Evolutionary conservation across 768 basidiomycete species (phyloP), one percentile per base, ranked within the genome.

Genomic region (Boletus rubescentipes): DNA sequence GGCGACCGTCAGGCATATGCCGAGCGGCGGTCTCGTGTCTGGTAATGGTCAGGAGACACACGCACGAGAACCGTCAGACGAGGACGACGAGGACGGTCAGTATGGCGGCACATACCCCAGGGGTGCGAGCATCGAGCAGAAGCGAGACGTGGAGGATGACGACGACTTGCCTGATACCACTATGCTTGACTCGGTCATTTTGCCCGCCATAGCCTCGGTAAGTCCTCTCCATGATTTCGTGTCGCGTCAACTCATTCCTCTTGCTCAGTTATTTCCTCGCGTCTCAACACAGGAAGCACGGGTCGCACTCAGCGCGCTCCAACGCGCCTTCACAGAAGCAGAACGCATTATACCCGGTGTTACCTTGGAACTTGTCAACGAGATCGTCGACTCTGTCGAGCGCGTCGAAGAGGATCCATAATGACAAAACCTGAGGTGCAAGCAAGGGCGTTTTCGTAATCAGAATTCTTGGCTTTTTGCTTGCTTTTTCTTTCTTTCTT

Each of bases 341-440:
- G 97, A 99, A 74, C 80, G 90, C 55, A 87, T 93, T 51, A 97
- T 98, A 61, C 97, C 97, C 9, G 97, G 97, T 5, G 86, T 99
- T 30, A 91, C 93, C 21, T 76, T 90, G 73, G 96, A 96, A 55
- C 79, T 98, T 45, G 90, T 97, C 49, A 90, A 92, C 65, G 95
- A 97, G 73, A 93, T 94, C 59, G 91, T 93, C 21, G 91, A 94
- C 68, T 92, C 91, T 14, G 91, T 94, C 16, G 91, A 94, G 67
- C 90, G 88, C 59, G 90, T 93, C 36, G 90, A 91, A 58, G 91
- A 92, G 26, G 84, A 85, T 40, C 79, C 46, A 32, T 54, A 67
- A 44, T 65, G 57, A 57, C 41, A n/a, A 31, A 46, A 51, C 23
- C 26, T n/a, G 6, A 18, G 5, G 20, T 14, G 15, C 9, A 4